Percentiles rank a stretch among this genome's conserved stretches.
Conservation (phyloP, 371 early-diverging fungal species). For the Mortierella sp. region DNA sequence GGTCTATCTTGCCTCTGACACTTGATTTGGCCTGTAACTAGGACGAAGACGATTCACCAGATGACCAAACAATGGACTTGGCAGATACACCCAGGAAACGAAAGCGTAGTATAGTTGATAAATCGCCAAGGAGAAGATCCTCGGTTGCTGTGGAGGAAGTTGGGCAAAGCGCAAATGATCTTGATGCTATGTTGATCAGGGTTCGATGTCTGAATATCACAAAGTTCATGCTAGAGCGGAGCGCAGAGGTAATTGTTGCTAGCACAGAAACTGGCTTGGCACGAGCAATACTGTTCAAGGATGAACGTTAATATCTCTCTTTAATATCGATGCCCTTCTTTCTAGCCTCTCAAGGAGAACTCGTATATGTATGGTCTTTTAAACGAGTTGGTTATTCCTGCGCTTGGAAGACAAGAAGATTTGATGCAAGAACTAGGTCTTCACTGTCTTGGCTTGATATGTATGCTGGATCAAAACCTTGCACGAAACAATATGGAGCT, state of each 20-base stretch:
- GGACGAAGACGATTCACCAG: slow-evolving; percentile 41
- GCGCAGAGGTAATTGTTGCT: slow-evolving; percentile 59
- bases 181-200: slow-evolving; percentile 66
- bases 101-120: slow-evolving; percentile 41
- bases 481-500: slow-evolving; percentile 52
- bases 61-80: slow-evolving; percentile 47
- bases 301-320: background rate
- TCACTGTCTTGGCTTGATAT: slow-evolving; percentile 85
- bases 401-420: slow-evolving; percentile 77
- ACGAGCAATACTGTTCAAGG: background rate
- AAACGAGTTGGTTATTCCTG: slow-evolving; percentile 85
- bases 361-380: slow-evolving; percentile 83
- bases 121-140: slow-evolving; percentile 39
- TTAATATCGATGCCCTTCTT: too few relatives aligned
- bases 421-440: slow-evolving; percentile 81
- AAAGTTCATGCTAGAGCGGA: slow-evolving; percentile 79
- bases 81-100: slow-evolving; percentile 38
- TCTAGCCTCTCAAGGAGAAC: slow-evolving; percentile 73
- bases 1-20: background rate
- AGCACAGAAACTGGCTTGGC: too few relatives aligned
- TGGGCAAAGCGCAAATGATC: slow-evolving; percentile 60
- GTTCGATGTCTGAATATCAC: slow-evolving; percentile 83
- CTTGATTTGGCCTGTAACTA: background rate
- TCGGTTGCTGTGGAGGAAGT: slow-evolving; percentile 33
- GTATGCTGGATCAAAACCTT: slow-evolving; percentile 69